Evolutionary conservation across 1,139 yeast species (phyloP), one percentile per base, ranked within the genome.

Genomic region (Scheffersomyces lignicola): DNA sequence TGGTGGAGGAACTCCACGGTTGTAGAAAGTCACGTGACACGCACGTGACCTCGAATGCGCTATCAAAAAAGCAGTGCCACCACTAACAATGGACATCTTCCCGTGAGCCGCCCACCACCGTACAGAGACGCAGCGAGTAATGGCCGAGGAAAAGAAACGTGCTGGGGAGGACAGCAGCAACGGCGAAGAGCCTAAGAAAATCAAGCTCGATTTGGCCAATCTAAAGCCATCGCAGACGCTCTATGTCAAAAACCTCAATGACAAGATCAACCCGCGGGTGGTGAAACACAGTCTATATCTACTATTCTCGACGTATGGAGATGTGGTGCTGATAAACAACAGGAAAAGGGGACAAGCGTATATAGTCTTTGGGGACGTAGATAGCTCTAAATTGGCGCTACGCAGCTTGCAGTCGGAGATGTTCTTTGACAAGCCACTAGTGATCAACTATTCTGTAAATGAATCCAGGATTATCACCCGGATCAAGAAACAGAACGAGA

Each of bases 331-430:
- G 24, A 68, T 87, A 16, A 65, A 71, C 20, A 51, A 69, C 32
- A 14, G 13, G 3, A 69, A 70, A 34, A 64, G 90, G 27, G 95
- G 95, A 0, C 94, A 84, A 55, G 95, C 94, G 0, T 88, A 84
- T 62, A 58, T 87, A 1, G 71, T 78, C 5, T 76, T 80, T 39
- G 69, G 73, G 17, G 69, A 70, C 29, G 44, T 65, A 1, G 62
- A 64, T 5, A 69, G 72, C 31, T 86, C 95, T 0, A 58, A 68
- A 1, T 39, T 58, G 23, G 92, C 94, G 0, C 38, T 76, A 43
- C 56, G 69, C 27, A 56, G 68, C 7, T 52, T 80, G 6, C 76
- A 82, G 38, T 72, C 71, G 2, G 64, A 65, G 32, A 43, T 41
- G 7, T 62, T 87, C 22, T 78, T 85, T 47, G 85, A 78, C 5